Conservation (phyloP, 2,329 filamentous ascomycete species). For the Arthrobotrys iridis region DNA sequence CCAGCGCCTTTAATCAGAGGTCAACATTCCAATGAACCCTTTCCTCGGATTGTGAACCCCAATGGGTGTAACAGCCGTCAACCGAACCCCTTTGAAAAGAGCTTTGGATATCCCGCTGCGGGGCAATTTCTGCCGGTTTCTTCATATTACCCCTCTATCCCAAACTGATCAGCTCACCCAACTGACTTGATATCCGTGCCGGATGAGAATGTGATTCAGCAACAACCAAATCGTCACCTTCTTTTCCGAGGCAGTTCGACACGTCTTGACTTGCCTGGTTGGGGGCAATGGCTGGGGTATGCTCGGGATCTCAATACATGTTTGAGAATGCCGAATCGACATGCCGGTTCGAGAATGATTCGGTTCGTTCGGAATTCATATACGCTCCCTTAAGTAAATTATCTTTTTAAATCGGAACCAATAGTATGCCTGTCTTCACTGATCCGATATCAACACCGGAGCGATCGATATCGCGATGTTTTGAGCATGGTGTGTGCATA, state of each 20-base stretch:
- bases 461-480: no score
- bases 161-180: conserved; percentile 14
- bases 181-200: background rate
- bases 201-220: background rate
- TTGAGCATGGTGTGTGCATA: no score
- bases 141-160: conserved; percentile 6
- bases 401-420: no score
- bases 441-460: no score
- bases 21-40: background rate
- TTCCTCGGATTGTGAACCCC: background rate
- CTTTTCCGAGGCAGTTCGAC: conserved; percentile 11
- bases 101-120: background rate
- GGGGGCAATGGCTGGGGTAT: background rate
- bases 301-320: background rate
- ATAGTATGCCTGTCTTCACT: no score
- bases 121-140: conserved; percentile 15
- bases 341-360: background rate
- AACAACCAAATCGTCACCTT: background rate
- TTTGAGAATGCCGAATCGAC: conserved; percentile 1
- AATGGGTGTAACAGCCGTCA: background rate
- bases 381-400: no score
- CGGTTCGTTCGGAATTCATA: background rate
- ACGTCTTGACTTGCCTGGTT: background rate
- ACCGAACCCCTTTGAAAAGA: background rate
- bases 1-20: background rate